Percentiles rank a stretch among this genome's conserved stretches.
Evolutionary conservation across 805 yeast genomes (phyloP).

Genomic region (Kazachstania kunashirensis): DNA sequence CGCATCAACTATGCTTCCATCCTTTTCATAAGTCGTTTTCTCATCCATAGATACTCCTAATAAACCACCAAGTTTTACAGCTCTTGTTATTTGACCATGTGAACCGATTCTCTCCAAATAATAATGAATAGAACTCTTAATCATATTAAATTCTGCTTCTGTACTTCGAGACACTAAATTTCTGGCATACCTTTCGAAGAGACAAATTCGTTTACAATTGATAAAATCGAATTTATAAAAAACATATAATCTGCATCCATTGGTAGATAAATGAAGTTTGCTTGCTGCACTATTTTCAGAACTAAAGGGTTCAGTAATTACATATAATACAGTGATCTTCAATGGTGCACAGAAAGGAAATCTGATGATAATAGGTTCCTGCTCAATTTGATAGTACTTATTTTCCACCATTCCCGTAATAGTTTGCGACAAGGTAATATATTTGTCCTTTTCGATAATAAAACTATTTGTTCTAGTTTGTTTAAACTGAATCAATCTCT

Average conservation of each 20-base stretch:
- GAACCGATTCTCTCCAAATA: conserved; percentile 30
- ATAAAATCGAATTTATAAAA: conserved; percentile 11
- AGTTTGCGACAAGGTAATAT: conserved; percentile 31
- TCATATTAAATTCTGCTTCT: conserved; percentile 7
- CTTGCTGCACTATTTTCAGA: conserved; percentile 3
- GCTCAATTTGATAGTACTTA: conserved; percentile 44
- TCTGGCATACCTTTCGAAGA: conserved; percentile 9
- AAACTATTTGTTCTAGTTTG: conserved; percentile 17
- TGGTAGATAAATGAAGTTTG: conserved; percentile 6
- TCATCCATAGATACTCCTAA: conserved; percentile 33
- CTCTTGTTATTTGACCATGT: conserved; percentile 36
- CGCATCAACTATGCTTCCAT: conserved; percentile 1
- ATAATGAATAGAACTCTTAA: conserved; percentile 12
- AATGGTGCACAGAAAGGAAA: conserved; percentile 38
- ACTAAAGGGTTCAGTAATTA: conserved; percentile 14
- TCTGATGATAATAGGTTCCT: conserved; percentile 38
- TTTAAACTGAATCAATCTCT: conserved; percentile 24
- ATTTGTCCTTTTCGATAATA: conserved; percentile 8
- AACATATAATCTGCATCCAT: conserved; percentile 6
- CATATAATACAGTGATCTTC: conserved; percentile 23
- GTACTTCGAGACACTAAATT: conserved; percentile 3
- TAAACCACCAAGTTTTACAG: conserved; percentile 57
- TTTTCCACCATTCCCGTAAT: conserved; percentile 46
- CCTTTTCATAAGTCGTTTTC: neutral
- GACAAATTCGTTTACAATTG: conserved; percentile 1